A percentile compares a stretch with the other conserved stretches of the same genome.
Conservation (phyloP, 2,329 filamentous ascomycete genomes). For the Colletotrichum sojae region DNA sequence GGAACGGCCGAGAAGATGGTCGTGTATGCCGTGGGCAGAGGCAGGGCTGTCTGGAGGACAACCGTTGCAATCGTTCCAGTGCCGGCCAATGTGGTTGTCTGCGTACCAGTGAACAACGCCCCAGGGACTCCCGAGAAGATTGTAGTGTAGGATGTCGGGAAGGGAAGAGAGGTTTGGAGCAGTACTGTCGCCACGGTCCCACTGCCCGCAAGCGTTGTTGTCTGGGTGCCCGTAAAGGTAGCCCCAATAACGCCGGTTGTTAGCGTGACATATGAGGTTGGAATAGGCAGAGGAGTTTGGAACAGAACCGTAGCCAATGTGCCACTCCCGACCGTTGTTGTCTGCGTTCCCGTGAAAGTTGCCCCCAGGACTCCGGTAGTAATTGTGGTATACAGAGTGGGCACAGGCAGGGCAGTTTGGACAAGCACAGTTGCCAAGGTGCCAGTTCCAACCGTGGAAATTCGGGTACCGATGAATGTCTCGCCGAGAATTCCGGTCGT, state of each 20-base stretch:
- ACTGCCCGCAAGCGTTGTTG: neutral
- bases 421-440: neutral
- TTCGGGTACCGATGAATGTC: conserved; percentile 18
- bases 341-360: conserved; percentile 2
- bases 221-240: conserved; percentile 20
- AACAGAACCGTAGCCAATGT: conserved; percentile 18
- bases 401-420: neutral
- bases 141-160: conserved; percentile 21
- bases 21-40: conserved; percentile 3
- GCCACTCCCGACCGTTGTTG: neutral
- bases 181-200: conserved; percentile 18
- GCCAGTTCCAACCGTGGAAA: conserved; percentile 2
- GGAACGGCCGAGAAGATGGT: conserved; percentile 4
- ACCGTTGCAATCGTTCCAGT: conserved; percentile 18
- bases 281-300: conserved; percentile 21
- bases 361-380: neutral
- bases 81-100: neutral
- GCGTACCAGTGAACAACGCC: conserved; percentile 12
- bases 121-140: conserved; percentile 17
- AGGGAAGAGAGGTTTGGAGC: conserved; percentile 12
- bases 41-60: conserved; percentile 16
- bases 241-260: conserved; percentile 10
- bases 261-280: conserved; percentile 24
- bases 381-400: conserved; percentile 1
- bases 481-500: conserved; percentile 5